These are phyloP conservation scores for Martiniozyma asiatica DNA, from an alignment of 1,139 yeast species.

Conservation along the genomic window DNA sequence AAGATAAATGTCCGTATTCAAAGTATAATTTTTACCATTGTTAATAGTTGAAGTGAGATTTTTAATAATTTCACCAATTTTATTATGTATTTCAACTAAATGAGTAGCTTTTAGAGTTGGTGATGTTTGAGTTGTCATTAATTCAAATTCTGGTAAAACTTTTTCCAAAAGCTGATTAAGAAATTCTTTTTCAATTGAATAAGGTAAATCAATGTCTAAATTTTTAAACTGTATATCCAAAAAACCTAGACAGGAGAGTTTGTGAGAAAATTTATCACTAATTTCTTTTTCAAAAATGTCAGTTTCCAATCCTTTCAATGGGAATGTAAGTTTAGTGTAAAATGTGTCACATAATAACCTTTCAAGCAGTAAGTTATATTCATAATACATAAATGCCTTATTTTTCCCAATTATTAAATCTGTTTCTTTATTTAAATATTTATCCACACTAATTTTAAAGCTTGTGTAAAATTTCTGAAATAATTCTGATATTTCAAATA, in stretches of 20 bases:
- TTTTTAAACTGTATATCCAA: constrained; percentile 15
- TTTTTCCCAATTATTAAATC: constrained; percentile 18
- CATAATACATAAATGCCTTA: constrained; percentile 17
- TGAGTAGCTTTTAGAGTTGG: constrained; percentile 30
- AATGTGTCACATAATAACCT: constrained; percentile 28
- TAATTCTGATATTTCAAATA: constrained; percentile 37
- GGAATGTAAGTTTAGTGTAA: constrained; percentile 27
- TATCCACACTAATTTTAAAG: constrained; percentile 19
- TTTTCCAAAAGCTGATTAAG: constrained; percentile 10
- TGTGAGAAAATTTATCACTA: constrained; percentile 16
- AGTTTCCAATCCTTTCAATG: constrained; percentile 17
- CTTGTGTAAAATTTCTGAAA: constrained; percentile 41
- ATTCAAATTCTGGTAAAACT: constrained; percentile 20
- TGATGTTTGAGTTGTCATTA: constrained; percentile 24
- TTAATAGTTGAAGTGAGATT: constrained; percentile 17
- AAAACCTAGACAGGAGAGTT: constrained; percentile 16
- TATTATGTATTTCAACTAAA: constrained; percentile 27
- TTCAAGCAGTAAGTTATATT: constrained; percentile 28
- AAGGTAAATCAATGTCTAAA: constrained; percentile 19
- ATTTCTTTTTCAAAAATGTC: constrained; percentile 20
- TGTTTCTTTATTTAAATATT: constrained; percentile 18
- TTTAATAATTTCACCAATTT: constrained; percentile 23
- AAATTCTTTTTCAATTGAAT: constrained; percentile 15
- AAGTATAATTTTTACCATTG: constrained; percentile 7
- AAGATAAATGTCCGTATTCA: constrained; percentile 38